phyloP scores from a whole-genome alignment of 2,329 filamentous ascomycete genomes.

The Hypoxylon sp. region DNA sequence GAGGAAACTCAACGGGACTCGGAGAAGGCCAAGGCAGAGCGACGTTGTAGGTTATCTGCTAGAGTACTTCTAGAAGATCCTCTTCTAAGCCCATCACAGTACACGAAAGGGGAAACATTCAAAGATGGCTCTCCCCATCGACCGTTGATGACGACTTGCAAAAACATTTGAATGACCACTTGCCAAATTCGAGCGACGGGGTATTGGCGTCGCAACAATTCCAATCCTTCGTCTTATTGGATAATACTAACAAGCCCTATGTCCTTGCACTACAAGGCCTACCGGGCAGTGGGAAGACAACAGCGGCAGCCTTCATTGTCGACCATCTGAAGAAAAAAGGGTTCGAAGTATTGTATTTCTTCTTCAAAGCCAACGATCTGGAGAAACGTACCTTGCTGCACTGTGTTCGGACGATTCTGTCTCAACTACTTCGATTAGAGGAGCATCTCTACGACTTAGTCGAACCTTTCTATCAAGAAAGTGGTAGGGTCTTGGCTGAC shows the following conservation, averaged over 20 bases:
- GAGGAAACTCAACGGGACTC: conserved; percentile 39
- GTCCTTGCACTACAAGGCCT: conserved; percentile 33
- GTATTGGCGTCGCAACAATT: conserved; percentile 24
- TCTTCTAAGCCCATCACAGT: conserved; percentile 32
- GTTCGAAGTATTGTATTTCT: conserved; percentile 35
- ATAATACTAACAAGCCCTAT: neutral
- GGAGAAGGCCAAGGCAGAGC: conserved; percentile 33
- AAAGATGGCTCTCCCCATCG: conserved; percentile 40
- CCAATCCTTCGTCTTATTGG: conserved; percentile 19
- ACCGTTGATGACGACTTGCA: conserved; percentile 40
- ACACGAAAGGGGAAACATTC: conserved; percentile 40
- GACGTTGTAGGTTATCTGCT: conserved; percentile 30
- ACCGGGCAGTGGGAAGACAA: conserved; percentile 41
- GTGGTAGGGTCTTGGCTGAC: conserved; percentile 36
- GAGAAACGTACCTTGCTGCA: conserved; percentile 31
- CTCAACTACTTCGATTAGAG: conserved; percentile 30
- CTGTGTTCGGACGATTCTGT: conserved; percentile 33
- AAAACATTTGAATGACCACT: conserved; percentile 29
- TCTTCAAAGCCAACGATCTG: conserved; percentile 38
- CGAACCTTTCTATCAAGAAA: conserved; percentile 35
- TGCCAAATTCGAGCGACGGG: conserved; percentile 30
- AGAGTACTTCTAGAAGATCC: neutral
- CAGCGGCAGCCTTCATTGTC: conserved; percentile 33
- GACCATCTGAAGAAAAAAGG: conserved; percentile 22
- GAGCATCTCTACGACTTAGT: conserved; percentile 34